Percentiles rank a stretch among this genome's conserved stretches.
Evolutionary conservation across 2,329 filamentous ascomycete species (phyloP).

Genomic region (Ilyonectria destructans): DNA sequence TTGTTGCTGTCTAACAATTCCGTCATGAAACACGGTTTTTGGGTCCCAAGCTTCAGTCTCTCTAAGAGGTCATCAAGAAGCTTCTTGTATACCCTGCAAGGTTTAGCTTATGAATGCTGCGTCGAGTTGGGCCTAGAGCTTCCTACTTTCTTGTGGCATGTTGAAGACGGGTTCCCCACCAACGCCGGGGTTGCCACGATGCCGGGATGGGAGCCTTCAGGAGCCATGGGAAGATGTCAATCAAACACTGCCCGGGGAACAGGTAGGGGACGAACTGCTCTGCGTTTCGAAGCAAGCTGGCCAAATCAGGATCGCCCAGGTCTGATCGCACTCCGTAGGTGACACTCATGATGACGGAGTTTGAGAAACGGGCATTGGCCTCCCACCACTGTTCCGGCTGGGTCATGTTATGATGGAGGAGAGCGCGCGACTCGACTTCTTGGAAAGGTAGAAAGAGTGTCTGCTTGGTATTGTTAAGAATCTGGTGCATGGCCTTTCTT

Average conservation of each 20-base stretch:
- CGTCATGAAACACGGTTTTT: background rate
- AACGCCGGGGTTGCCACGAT: conserved; percentile 21
- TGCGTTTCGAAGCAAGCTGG: background rate
- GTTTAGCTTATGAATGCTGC: too few relatives aligned
- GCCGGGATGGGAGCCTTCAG: conserved; percentile 13
- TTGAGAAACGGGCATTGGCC: background rate
- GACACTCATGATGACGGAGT: background rate
- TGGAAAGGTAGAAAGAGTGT: conserved; percentile 7
- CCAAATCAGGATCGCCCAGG: background rate
- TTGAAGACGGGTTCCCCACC: conserved; percentile 20
- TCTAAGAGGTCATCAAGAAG: background rate
- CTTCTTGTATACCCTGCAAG: background rate
- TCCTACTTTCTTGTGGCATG: background rate
- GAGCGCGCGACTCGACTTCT: background rate
- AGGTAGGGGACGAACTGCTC: background rate
- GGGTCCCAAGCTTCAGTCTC: background rate
- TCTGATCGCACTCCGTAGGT: background rate
- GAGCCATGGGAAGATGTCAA: conserved; percentile 21
- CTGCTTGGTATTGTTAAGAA: conserved; percentile 20
- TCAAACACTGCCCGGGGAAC: background rate
- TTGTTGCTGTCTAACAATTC: background rate
- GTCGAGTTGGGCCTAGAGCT: too few relatives aligned
- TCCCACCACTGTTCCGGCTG: background rate
- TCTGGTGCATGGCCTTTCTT: conserved; percentile 30
- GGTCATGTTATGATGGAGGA: background rate